Evolutionary conservation across 768 basidiomycete genomes (phyloP).

Genomic region (Termitomyces sp.): DNA sequence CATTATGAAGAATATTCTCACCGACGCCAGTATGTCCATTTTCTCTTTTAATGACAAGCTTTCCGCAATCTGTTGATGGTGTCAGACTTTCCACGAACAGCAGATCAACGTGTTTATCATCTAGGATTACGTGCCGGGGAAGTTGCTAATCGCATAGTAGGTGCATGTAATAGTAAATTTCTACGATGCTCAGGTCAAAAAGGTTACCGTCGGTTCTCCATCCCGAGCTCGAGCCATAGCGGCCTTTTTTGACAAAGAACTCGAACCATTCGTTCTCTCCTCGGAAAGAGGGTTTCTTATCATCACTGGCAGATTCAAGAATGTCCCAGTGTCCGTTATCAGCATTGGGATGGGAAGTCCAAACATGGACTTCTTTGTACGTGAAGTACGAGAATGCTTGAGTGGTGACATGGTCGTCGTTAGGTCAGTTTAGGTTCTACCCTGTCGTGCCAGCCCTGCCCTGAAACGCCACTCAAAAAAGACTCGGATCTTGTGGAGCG

Average conservation of each 20-base stretch:
- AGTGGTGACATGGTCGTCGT: constrained; percentile 55
- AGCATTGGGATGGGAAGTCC: constrained; percentile 84
- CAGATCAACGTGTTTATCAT: constrained; percentile 75
- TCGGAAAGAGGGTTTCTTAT: constrained; percentile 78
- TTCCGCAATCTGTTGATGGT: too few relatives aligned
- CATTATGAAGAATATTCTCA: constrained; percentile 38
- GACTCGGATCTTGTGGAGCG: constrained; percentile 80
- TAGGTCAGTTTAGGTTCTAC: constrained; percentile 31
- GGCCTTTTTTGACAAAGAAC: constrained; percentile 54
- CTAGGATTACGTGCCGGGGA: constrained; percentile 73
- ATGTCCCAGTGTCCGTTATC: constrained; percentile 64
- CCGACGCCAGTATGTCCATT: constrained; percentile 60
- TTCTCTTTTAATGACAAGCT: neutral
- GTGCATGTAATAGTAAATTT: constrained; percentile 14
- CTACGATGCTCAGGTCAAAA: neutral
- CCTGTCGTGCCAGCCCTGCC: constrained; percentile 2
- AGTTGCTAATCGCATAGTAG: constrained; percentile 77
- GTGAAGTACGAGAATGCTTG: constrained; percentile 74
- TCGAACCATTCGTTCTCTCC: constrained; percentile 55
- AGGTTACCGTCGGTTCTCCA: constrained; percentile 76
- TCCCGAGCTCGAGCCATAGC: constrained; percentile 63
- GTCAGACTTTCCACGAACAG: constrained; percentile 79
- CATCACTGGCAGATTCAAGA: constrained; percentile 63
- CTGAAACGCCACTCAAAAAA: constrained; percentile 23
- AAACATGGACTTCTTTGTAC: constrained; percentile 84